Conservation (phyloP, 2,329 filamentous ascomycete species). For the Fonsecaea monophora region DNA sequence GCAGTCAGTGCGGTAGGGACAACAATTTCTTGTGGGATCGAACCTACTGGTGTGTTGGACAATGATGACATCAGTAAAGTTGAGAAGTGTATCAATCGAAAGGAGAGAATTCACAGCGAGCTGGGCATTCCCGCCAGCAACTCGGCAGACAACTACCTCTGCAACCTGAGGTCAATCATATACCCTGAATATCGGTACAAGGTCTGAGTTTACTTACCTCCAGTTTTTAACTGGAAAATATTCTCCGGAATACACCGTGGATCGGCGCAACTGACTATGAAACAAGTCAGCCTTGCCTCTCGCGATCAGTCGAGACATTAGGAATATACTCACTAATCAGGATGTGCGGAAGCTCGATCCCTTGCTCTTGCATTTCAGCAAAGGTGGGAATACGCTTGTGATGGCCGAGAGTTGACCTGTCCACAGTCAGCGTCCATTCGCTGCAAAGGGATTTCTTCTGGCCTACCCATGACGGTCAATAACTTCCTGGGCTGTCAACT, state of each 20-base stretch:
- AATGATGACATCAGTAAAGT: conserved; percentile 25
- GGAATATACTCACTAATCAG: conserved; percentile 20
- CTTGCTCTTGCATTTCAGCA: conserved; percentile 15
- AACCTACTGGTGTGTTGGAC: conserved; percentile 27
- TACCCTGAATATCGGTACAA: no score
- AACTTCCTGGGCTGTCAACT: conserved; percentile 21
- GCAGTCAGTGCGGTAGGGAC: not conserved
- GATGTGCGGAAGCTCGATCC: conserved; percentile 10
- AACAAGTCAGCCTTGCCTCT: not conserved
- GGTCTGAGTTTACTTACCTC: conserved; percentile 10
- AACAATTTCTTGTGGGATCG: not conserved
- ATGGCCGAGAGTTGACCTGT: conserved; percentile 15
- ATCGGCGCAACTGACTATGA: conserved; percentile 29
- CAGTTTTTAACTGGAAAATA: conserved; percentile 24
- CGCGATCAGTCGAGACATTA: not conserved
- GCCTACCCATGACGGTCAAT: conserved; percentile 26
- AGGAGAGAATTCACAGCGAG: conserved; percentile 20
- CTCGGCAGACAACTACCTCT: conserved; percentile 24
- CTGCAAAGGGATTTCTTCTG: not conserved
- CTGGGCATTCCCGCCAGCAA: conserved; percentile 29
- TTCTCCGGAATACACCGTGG: conserved; percentile 28
- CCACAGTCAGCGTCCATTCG: conserved; percentile 5
- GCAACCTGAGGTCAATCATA: conserved; percentile 2
- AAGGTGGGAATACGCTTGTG: conserved; percentile 23
- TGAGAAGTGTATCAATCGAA: conserved; percentile 22